Conservation (phyloP, 164 flowering plant species). For the Stephania yunnanensis region DNA sequence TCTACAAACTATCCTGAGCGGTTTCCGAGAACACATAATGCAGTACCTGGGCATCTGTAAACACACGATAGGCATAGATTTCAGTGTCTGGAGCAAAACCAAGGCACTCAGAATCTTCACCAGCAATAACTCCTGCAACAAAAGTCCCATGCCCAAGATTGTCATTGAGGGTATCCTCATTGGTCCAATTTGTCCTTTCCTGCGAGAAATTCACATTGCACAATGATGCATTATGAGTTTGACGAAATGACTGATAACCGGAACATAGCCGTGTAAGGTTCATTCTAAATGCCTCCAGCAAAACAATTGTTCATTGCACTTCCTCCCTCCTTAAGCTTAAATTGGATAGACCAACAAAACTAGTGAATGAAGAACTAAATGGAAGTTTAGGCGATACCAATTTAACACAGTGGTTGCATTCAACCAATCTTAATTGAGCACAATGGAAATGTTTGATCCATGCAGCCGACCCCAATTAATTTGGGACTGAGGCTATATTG, state of each 20-base stretch:
- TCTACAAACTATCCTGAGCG: background rate
- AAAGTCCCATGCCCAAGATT: constrained; percentile 99
- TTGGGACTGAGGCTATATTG: too few relatives aligned
- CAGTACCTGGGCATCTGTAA: constrained; percentile 99
- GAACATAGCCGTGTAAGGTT: background rate
- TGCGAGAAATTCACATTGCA: constrained; percentile 21
- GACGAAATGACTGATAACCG: background rate
- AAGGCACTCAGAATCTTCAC: constrained; percentile 82
- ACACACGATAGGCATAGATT: constrained; percentile 94
- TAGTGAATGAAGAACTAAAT: background rate
- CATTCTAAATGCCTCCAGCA: background rate
- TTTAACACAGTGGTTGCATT: background rate
- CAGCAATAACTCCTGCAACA: constrained; percentile 98
- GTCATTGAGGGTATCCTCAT: constrained; percentile 92
- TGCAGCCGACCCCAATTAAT: too few relatives aligned
- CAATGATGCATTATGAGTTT: background rate
- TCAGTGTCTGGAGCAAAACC: constrained; percentile 99
- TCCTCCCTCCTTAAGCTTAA: background rate
- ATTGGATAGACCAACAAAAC: background rate
- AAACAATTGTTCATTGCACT: background rate
- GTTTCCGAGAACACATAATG: constrained; percentile 15
- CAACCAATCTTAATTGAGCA: background rate
- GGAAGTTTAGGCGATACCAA: background rate
- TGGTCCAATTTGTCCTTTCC: constrained; percentile 99
- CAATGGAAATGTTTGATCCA: too few relatives aligned